phyloP scores from a whole-genome alignment of 305 asterid genomes.

The Fraxinus latifolia region DNA sequence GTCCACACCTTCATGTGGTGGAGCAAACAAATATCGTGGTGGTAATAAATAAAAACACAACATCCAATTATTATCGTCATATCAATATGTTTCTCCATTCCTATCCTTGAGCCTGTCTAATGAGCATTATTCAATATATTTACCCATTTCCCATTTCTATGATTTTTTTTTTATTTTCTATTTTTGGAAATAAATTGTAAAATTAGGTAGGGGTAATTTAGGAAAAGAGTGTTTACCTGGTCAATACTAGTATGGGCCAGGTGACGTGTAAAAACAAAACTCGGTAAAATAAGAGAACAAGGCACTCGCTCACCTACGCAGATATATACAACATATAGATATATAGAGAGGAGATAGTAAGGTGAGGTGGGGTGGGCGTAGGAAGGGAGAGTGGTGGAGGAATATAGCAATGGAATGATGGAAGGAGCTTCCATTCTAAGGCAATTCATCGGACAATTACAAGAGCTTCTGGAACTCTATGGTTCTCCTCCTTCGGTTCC shows the following conservation, averaged over 20 bases:
- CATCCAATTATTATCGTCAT: too few relatives aligned
- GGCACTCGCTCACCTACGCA: slow-evolving; percentile 18
- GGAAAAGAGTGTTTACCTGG: slow-evolving; percentile 57
- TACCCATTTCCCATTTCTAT: neutral
- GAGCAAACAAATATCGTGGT: neutral
- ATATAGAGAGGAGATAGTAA: slow-evolving; percentile 20
- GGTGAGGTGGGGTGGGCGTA: slow-evolving; percentile 20
- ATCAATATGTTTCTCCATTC: too few relatives aligned
- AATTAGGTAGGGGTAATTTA: slow-evolving; percentile 23
- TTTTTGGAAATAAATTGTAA: neutral
- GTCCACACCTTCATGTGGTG: neutral
- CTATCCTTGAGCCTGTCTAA: too few relatives aligned
- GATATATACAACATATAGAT: slow-evolving; percentile 28
- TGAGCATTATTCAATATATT: too few relatives aligned
- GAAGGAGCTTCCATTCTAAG: slow-evolving; percentile 81
- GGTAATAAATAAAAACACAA: too few relatives aligned
- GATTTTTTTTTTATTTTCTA: neutral
- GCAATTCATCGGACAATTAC: slow-evolving; percentile 84
- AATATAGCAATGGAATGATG: slow-evolving; percentile 37
- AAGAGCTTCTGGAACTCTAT: slow-evolving; percentile 61
- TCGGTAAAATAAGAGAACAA: slow-evolving; percentile 31
- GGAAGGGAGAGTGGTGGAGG: slow-evolving; percentile 20
- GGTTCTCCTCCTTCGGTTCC: slow-evolving; percentile 53
- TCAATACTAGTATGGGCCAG: slow-evolving; percentile 37
- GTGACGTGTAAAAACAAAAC: slow-evolving; percentile 47